Evolutionary conservation across 2,329 filamentous ascomycete species (phyloP), one percentile per base, ranked within the genome.

Genomic region (Cercospora brassicicola): DNA sequence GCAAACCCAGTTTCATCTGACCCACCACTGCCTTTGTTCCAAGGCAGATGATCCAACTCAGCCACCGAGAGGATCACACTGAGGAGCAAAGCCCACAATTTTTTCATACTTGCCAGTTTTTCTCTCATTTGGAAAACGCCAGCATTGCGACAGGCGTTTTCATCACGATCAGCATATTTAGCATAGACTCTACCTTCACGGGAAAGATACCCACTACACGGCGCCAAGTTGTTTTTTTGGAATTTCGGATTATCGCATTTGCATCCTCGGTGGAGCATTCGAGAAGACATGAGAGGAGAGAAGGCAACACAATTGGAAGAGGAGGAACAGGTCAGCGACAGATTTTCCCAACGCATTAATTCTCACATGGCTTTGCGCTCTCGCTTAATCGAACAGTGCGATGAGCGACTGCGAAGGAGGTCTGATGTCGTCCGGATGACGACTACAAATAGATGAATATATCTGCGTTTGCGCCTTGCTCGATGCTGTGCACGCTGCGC

Each of bases 101-200:
- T 67, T 57, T 57, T 64, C 64, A 64, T 56, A 64, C 66, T 65
- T 23, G 48, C 42, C 30, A 63, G 51, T 64, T 65, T 69, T 68
- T 65, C 65, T 62, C 60, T 64, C 28, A 28, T 66, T 60, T 64
- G 56, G 64, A 69, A 61, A 66, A 67, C 65, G 60, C 65, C 71
- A 72, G 64, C 72, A 71, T 69, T 64, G 70, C 71, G 62, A 67
- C 67, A 20, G 62, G 71, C 68, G 70, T 64, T 65, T 60, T 60
- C 33, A 55, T 64, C 33, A 33, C 55, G 66, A 59, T 51, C 65
- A 66, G 62, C 66, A 69, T 65, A 65, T 61, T 64, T 62, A 65
- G 62, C 59, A 70, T 71, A 73, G 71, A 73, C 59, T 69, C 65
- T 69, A 69, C 72, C 68, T 72, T 67, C 68, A 69, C 71, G 64